Percentiles rank a stretch among this genome's conserved stretches.
phyloP scores from a whole-genome alignment of 1,139 yeast genomes.

The Pichia sp. region DNA sequence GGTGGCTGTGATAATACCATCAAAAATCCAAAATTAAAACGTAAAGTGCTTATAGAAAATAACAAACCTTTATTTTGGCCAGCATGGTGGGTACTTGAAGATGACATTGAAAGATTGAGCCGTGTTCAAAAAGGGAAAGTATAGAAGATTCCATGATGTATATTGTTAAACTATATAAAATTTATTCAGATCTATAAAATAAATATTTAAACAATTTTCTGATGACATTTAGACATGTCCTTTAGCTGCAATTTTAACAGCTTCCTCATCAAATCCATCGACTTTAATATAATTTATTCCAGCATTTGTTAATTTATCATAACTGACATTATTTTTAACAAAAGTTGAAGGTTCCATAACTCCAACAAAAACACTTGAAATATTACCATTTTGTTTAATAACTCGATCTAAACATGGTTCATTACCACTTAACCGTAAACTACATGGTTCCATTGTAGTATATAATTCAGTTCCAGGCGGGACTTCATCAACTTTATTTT shows the following conservation, averaged over 20 bases:
- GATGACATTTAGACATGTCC: slow-evolving; percentile 43
- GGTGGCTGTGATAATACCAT: slow-evolving; percentile 68
- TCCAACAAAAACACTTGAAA: slow-evolving; percentile 57
- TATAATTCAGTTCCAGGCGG: slow-evolving; percentile 80
- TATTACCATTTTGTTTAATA: slow-evolving; percentile 29
- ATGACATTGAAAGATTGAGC: slow-evolving; percentile 55
- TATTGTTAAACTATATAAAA: neutral
- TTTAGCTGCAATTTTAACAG: slow-evolving; percentile 64
- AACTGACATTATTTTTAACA: slow-evolving; percentile 70
- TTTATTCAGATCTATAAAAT: neutral
- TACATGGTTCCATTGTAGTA: slow-evolving; percentile 98
- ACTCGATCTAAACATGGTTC: slow-evolving; percentile 83
- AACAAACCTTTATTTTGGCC: slow-evolving; percentile 39
- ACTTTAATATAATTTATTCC: slow-evolving; percentile 73
- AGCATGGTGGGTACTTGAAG: slow-evolving; percentile 58
- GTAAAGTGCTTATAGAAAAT: slow-evolving; percentile 20
- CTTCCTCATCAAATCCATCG: slow-evolving; percentile 76
- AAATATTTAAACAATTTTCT: too few relatives aligned
- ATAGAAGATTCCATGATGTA: neutral
- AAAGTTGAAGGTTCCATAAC: slow-evolving; percentile 87
- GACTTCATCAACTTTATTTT: slow-evolving; percentile 35
- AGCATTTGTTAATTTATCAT: slow-evolving; percentile 41
- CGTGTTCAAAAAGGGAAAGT: slow-evolving; percentile 27
- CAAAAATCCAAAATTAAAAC: slow-evolving; percentile 54
- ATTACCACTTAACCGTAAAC: slow-evolving; percentile 83